These are phyloP conservation scores for Nepenthes gracilis DNA, from an alignment of 148 eudicot genomes.

Conservation along the genomic window DNA sequence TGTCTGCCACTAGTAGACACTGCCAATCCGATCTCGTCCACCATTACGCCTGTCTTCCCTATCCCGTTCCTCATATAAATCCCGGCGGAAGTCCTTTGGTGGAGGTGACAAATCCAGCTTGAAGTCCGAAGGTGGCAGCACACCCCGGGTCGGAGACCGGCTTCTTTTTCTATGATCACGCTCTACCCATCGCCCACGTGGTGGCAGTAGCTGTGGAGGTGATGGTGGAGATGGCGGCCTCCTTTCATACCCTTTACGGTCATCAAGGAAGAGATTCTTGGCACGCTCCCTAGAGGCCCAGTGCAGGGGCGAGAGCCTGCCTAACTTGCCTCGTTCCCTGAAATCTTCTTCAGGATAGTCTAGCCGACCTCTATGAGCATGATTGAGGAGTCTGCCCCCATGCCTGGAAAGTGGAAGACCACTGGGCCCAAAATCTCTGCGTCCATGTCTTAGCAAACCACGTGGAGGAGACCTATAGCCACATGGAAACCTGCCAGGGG, in stretches of 20 bases:
- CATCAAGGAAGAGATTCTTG: slow-evolving; percentile 34
- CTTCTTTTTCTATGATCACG: slow-evolving; percentile 65
- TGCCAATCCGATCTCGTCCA: slow-evolving; percentile 43
- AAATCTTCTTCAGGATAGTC: slow-evolving; percentile 57
- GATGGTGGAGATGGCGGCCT: slow-evolving; percentile 41
- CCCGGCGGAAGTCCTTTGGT: slow-evolving; percentile 49
- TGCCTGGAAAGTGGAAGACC: slow-evolving; percentile 52
- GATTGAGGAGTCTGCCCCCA: slow-evolving; percentile 57
- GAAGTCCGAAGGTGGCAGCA: slow-evolving; percentile 42
- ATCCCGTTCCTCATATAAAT: slow-evolving; percentile 42
- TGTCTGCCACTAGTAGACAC: slow-evolving; percentile 22
- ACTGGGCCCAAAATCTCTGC: slow-evolving; percentile 51
- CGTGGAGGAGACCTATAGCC: slow-evolving; percentile 86
- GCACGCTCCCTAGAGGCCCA: slow-evolving; percentile 56
- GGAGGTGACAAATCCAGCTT: slow-evolving; percentile 41
- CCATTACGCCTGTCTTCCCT: slow-evolving; percentile 60
- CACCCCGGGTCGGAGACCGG: slow-evolving; percentile 59
- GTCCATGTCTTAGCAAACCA: slow-evolving; percentile 61
- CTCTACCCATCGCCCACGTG: slow-evolving; percentile 44
- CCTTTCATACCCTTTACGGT: slow-evolving; percentile 72
- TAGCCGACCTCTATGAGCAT: slow-evolving; percentile 40
- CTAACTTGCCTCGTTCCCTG: slow-evolving; percentile 61
- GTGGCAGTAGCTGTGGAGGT: slow-evolving; percentile 21
- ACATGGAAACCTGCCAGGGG: slow-evolving; percentile 46
- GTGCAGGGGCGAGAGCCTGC: slow-evolving; percentile 44